A percentile compares a stretch with the other conserved stretches of the same genome.
These are phyloP conservation scores for Salvia hispanica DNA, from an alignment of 257 asterid species.

Conservation along the genomic window DNA sequence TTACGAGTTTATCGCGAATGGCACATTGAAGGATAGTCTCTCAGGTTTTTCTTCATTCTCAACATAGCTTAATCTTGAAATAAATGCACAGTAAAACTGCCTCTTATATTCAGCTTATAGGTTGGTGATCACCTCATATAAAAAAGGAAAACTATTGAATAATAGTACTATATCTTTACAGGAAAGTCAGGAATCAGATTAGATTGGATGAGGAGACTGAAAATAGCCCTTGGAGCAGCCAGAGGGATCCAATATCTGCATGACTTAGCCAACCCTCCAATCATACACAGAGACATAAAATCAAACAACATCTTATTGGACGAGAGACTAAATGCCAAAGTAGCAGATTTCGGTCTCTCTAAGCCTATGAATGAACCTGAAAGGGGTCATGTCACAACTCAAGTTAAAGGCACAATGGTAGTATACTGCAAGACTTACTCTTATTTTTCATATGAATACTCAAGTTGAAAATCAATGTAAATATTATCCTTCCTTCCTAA, in stretches of 20 bases:
- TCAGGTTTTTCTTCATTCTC: slow-evolving; percentile 52
- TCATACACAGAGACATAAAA: slow-evolving; percentile 85
- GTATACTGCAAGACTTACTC: too few relatives aligned
- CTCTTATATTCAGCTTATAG: too few relatives aligned
- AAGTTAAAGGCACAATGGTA: slow-evolving; percentile 96
- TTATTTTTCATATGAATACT: background rate
- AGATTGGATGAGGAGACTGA: slow-evolving; percentile 87
- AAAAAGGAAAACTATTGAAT: background rate
- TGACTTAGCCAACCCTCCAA: slow-evolving; percentile 85
- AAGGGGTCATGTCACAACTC: slow-evolving; percentile 77
- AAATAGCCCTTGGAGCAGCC: slow-evolving; percentile 82
- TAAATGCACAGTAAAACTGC: too few relatives aligned
- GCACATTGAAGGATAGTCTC: slow-evolving; percentile 77
- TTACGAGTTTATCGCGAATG: slow-evolving; percentile 72
- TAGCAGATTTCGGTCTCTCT: slow-evolving; percentile 90
- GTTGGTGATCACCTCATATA: too few relatives aligned
- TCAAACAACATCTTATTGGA: slow-evolving; percentile 74
- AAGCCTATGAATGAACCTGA: slow-evolving; percentile 61
- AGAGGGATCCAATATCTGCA: slow-evolving; percentile 84
- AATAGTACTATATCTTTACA: slow-evolving; percentile 31
- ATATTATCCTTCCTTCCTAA: background rate
- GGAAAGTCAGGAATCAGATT: slow-evolving; percentile 75
- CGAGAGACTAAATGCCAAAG: slow-evolving; percentile 75
- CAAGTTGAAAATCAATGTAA: background rate
- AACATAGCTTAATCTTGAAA: background rate